Evolutionary conservation across 495 filamentous ascomycete genomes (phyloP), one percentile per base, ranked within the genome.

Genomic region (Penicillium coffeae): DNA sequence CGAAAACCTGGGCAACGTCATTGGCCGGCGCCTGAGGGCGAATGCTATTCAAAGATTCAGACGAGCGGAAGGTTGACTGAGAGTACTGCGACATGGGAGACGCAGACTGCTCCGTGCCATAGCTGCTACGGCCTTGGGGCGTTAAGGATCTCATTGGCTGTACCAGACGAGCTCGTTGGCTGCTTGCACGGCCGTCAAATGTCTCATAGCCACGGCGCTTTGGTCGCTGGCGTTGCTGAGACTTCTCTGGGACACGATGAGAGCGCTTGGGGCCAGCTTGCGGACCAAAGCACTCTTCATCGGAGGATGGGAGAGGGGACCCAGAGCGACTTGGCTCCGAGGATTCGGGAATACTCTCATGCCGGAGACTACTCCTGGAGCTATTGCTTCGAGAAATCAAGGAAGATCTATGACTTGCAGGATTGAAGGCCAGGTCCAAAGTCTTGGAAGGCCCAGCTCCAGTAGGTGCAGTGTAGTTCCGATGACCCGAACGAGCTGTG

Each of bases 221-320:
- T 16, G 47, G 45, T 13, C 56, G 37, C 7, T 32, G 18, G 3
- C 38, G 48, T 15, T 41, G 33, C 4, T 39, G 8, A 6, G 52
- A 27, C 18, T 51, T 55, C 5, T 56, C 41, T 8, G 45, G 32
- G 16, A 22, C 12, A 13, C 60, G 51, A 9, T 48, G 57, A n/a
- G 46, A 22, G 9, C 48, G 47, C 12, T 44, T 16, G 5, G 27
- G 21, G 1, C 47, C 45, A 13, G 39, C 22, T 16, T 14, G 36
- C 1, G 54, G 56, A 16, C 59, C 55, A 18, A 64, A 60, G n/a
- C 60, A 55, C 39, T 75, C 71, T 9, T 75, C 71, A 30, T 75
- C 71, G 0, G 71, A 75, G 34, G 71, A 73, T 27, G 68, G 65
- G 13, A 75, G 43, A 2, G 71, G 65, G 0, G 63, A 71, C 20